A percentile compares a stretch with the other conserved stretches of the same genome.
Conservation (phyloP, 2,329 filamentous ascomycete species). For the Clonostachys byssicola region DNA sequence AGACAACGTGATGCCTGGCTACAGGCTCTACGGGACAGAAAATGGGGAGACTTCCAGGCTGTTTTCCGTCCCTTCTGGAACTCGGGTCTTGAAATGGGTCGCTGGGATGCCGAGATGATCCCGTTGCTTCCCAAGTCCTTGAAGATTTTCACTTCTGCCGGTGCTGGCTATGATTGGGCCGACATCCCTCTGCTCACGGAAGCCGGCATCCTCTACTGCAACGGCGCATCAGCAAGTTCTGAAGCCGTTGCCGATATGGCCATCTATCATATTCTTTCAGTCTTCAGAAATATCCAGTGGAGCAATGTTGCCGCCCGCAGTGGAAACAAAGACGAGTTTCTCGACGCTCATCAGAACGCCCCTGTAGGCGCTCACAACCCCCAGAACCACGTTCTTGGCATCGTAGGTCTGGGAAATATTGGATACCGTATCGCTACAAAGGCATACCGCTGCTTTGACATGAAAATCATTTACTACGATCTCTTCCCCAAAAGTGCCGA, state of each 20-base stretch:
- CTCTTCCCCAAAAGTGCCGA: conserved; percentile 28
- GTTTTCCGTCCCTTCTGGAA: conserved; percentile 59
- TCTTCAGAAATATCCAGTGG: conserved; percentile 55
- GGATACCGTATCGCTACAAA: conserved; percentile 51
- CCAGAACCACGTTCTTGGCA: conserved; percentile 44
- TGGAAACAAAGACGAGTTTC: conserved; percentile 33
- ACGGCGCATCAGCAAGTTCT: conserved; percentile 54
- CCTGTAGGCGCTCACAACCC: conserved; percentile 53
- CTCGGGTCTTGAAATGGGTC: conserved; percentile 61
- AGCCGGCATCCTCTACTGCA: conserved; percentile 54
- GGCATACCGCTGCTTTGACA: conserved; percentile 45
- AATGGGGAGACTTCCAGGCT: conserved; percentile 35
- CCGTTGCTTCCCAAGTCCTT: conserved; percentile 45
- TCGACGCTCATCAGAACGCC: conserved; percentile 48
- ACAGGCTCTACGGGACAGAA: conserved; percentile 23
- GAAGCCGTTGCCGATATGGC: conserved; percentile 60
- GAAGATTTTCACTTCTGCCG: conserved; percentile 54
- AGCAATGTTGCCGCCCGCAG: conserved; percentile 45
- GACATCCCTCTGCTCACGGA: conserved; percentile 35
- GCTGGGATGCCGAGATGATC: conserved; percentile 57
- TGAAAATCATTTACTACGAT: conserved; percentile 53
- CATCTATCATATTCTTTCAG: conserved; percentile 53
- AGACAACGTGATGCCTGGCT: conserved; percentile 29
- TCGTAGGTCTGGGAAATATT: conserved; percentile 57
- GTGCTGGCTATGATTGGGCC: conserved; percentile 61